A percentile compares a stretch with the other conserved stretches of the same genome.
Evolutionary conservation across 495 filamentous ascomycete genomes (phyloP).

Genomic region (Hypoxylon perforatum): DNA sequence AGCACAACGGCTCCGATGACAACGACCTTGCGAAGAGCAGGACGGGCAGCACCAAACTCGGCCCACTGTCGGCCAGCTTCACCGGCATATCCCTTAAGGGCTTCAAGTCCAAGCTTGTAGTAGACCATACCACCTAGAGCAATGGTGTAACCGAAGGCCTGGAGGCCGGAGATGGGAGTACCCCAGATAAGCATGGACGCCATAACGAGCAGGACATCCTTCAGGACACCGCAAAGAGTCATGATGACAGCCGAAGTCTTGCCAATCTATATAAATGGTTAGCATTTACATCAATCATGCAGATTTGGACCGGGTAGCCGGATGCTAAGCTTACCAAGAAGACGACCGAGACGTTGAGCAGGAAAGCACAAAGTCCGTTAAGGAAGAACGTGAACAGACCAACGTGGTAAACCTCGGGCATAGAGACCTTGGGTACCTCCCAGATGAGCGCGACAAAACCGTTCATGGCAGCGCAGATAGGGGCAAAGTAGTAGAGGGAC

Average conservation of each 20-base stretch:
- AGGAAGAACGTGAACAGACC: constrained; percentile 78
- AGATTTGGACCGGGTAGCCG: no score
- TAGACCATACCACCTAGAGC: constrained; percentile 91
- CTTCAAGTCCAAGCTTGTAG: constrained; percentile 94
- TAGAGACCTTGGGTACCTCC: constrained; percentile 76
- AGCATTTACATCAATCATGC: constrained; percentile 27
- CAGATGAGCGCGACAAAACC: constrained; percentile 79
- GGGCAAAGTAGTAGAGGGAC: constrained; percentile 96
- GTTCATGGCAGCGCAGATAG: constrained; percentile 92
- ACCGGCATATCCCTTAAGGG: constrained; percentile 79
- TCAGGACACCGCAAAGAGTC: constrained; percentile 96
- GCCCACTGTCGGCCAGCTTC: constrained; percentile 81
- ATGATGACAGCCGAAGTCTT: constrained; percentile 96
- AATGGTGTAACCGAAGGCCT: constrained; percentile 95
- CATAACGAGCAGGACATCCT: constrained; percentile 94
- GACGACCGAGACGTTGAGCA: constrained; percentile 92
- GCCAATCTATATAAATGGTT: constrained; percentile 76
- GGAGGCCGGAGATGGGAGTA: constrained; percentile 81
- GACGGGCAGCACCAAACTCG: constrained; percentile 81
- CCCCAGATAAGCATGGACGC: constrained; percentile 92
- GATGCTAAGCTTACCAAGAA: constrained; percentile 76
- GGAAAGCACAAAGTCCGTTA: constrained; percentile 86
- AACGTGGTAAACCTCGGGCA: constrained; percentile 79
- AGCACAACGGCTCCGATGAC: constrained; percentile 69
- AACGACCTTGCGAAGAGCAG: constrained; percentile 79